phyloP scores from a whole-genome alignment of 1,284 basidiomycete species.

The Golubevia pallescens region DNA sequence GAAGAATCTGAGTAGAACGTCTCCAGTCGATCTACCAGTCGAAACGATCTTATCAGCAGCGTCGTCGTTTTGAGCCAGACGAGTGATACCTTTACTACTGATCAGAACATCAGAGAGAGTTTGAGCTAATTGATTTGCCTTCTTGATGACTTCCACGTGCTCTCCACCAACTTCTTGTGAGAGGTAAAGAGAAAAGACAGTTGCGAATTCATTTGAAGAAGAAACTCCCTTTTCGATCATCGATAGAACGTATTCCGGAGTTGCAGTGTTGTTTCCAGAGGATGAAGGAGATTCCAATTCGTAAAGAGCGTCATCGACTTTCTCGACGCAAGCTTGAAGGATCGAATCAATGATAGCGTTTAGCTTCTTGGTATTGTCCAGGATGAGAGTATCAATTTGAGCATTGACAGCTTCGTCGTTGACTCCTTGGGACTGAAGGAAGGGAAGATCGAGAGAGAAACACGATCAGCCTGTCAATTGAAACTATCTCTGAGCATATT shows the following conservation, averaged over 20 bases:
- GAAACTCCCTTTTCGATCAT: conserved; percentile 97
- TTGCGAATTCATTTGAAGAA: conserved; percentile 93
- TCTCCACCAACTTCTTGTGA: conserved; percentile 87
- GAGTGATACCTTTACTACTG: conserved; percentile 93
- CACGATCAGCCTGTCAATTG: background rate
- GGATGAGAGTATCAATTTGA: conserved; percentile 93
- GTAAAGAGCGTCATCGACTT: conserved; percentile 95
- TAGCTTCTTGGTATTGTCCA: conserved; percentile 96
- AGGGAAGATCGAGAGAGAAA: conserved; percentile 14
- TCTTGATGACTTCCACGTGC: conserved; percentile 97
- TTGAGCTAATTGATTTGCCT: conserved; percentile 94
- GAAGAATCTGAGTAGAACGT: conserved; percentile 88
- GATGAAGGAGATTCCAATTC: conserved; percentile 94
- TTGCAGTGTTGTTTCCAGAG: conserved; percentile 91
- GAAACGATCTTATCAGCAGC: conserved; percentile 85
- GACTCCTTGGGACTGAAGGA: conserved; percentile 75
- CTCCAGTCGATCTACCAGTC: conserved; percentile 85
- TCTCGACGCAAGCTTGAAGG: conserved; percentile 92
- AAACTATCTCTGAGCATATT: background rate
- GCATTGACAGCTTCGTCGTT: conserved; percentile 88
- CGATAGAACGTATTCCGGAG: conserved; percentile 95
- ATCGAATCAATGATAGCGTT: conserved; percentile 99
- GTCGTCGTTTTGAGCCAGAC: conserved; percentile 87
- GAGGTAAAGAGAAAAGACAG: conserved; percentile 89
- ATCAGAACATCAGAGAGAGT: conserved; percentile 86